Evolutionary conservation across 371 early-diverging fungal genomes (phyloP), one percentile per base, ranked within the genome.

Genomic region (Mucor ambiguus): DNA sequence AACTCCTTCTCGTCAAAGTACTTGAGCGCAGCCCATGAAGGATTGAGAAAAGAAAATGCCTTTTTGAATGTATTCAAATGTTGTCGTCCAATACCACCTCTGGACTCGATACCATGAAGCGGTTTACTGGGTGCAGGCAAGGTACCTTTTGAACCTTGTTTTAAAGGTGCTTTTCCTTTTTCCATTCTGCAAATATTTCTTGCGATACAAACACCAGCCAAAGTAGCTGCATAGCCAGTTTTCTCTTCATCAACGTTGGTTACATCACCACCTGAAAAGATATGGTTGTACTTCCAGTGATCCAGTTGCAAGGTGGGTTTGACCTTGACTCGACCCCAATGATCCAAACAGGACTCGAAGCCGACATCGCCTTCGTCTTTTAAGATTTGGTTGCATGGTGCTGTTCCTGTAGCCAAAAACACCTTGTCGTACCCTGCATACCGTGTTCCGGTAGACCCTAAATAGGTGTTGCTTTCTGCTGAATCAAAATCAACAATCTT

Each of bases 211-310:
- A 77, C 76, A 35, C 77, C 79, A 41, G 76, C 83, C 32, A 83
- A 67, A 32, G 83, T 83, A 37, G 84, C 87, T 12, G 87, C 74
- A 29, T 82, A 81, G n/a, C 82, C 87, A 3, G 85, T 83, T n/a
- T 85, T 84, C 70, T 86, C 85, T 63, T 86, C 87, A 33, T 72
- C 67, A 0, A 82, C 72, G 16, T 88, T 81, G 35, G 83, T 77
- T 54, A 87, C 86, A 62, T 90, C 90, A 4, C 90, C 90, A 3
- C 87, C 85, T 6, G 87, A 80, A 67, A 88, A 89, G 56, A 90
- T 85, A 64, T 87, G 80, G 3, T 76, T 69, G 49, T 83, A 81
- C 22, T 79, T 80, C 12, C 74, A 76, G 28, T 87, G 81, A 52
- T 78, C 77, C 6, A 90, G 58, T 64, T 90, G 90, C 61, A 87